Percentiles rank a stretch among this genome's conserved stretches.
phyloP scores from a whole-genome alignment of 2,329 filamentous ascomycete genomes.

The Apiospora malaysiana region DNA sequence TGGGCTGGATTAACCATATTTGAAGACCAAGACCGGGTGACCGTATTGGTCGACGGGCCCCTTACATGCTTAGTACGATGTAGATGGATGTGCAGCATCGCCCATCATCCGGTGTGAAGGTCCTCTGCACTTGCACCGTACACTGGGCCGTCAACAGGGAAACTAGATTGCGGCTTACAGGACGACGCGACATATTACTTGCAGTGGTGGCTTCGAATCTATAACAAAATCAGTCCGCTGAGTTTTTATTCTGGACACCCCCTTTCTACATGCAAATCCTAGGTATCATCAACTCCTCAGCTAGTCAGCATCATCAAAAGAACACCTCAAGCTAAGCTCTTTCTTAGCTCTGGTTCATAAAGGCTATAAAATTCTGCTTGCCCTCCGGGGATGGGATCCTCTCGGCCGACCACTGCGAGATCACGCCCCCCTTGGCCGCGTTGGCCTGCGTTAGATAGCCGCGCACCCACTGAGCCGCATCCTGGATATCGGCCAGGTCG shows the following conservation, averaged over 20 bases:
- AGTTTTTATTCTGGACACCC: slow-evolving; percentile 13
- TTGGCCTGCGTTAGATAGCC: slow-evolving; percentile 80
- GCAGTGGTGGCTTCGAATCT: no score
- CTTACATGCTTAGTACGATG: no score
- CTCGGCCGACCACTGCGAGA: slow-evolving; percentile 76
- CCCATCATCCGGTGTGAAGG: slow-evolving; percentile 31
- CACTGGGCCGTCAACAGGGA: no score
- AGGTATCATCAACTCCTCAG: slow-evolving; percentile 18
- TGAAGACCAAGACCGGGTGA: no score
- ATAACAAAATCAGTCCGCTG: slow-evolving; percentile 7
- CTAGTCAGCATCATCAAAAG: slow-evolving; percentile 12
- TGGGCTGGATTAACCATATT: no score
- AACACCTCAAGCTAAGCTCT: neutral
- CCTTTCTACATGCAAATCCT: slow-evolving; percentile 18
- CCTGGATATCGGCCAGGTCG: slow-evolving; percentile 83
- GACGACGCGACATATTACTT: no score
- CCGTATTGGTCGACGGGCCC: no score
- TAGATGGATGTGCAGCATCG: no score
- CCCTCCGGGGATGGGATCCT: slow-evolving; percentile 62
- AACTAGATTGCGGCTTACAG: no score
- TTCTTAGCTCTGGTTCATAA: slow-evolving; percentile 42
- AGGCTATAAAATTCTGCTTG: slow-evolving; percentile 57
- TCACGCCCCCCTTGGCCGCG: slow-evolving; percentile 70
- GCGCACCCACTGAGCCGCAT: slow-evolving; percentile 85
- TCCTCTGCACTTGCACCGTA: no score